Evolutionary conservation across 2,329 filamentous ascomycete genomes (phyloP).

Genomic region (Bipolaris victoriae): DNA sequence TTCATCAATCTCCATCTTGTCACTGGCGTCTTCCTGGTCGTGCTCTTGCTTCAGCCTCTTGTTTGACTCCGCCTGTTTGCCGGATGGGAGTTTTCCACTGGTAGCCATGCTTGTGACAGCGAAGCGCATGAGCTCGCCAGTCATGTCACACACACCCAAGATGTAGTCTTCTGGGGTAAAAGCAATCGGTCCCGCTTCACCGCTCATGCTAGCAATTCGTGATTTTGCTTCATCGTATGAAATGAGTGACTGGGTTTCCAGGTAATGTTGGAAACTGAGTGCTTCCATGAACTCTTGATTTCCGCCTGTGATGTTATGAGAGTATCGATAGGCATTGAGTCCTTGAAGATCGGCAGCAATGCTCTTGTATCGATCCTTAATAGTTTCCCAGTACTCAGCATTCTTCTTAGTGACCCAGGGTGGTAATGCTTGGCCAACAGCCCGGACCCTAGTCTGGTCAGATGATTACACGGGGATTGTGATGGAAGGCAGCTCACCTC

Average conservation of each 20-base stretch:
- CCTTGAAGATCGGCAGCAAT: conserved; percentile 77
- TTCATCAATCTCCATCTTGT: conserved; percentile 48
- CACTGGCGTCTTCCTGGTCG: conserved; percentile 27
- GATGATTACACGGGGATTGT: conserved; percentile 1
- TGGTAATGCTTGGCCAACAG: conserved; percentile 66
- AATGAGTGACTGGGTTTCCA: conserved; percentile 77
- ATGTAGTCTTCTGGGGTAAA: conserved; percentile 86
- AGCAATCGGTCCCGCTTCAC: conserved; percentile 58
- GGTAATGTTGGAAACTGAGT: conserved; percentile 85
- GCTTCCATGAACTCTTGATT: conserved; percentile 96
- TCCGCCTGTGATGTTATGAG: conserved; percentile 74
- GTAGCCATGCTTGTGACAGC: conserved; percentile 87
- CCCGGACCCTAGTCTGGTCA: conserved; percentile 63
- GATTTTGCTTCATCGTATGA: conserved; percentile 64
- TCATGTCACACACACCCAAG: conserved; percentile 89
- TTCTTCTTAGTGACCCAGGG: conserved; percentile 73
- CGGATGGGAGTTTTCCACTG: conserved; percentile 61
- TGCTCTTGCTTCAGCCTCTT: conserved; percentile 34
- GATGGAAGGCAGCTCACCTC: conserved; percentile 57
- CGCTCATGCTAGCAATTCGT: conserved; percentile 47
- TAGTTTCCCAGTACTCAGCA: conserved; percentile 71
- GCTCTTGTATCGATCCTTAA: conserved; percentile 69
- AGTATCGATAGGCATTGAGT: conserved; percentile 83
- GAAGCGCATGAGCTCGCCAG: conserved; percentile 96
- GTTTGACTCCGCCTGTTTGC: conserved; percentile 44